phyloP scores from a whole-genome alignment of 176 grass and related monocot genomes.

The Dactylis glomerata region DNA sequence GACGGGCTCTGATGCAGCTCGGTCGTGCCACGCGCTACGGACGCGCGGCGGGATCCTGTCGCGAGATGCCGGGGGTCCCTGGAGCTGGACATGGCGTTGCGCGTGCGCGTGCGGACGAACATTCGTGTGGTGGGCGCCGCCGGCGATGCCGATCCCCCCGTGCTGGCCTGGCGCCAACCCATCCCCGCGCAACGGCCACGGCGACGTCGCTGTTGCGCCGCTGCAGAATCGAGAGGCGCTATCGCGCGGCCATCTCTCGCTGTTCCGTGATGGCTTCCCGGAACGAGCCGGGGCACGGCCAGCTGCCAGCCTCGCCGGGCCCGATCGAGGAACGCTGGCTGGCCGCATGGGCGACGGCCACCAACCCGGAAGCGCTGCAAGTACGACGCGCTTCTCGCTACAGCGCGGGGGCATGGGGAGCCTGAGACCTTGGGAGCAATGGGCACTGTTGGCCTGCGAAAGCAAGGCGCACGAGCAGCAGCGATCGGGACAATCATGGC shows the following conservation, averaged over 20 bases:
- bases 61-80: background rate
- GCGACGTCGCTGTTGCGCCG: constrained; percentile 12
- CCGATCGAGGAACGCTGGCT: constrained; percentile 19
- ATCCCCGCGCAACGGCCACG: background rate
- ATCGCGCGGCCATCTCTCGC: background rate
- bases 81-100: background rate
- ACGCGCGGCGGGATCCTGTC: background rate
- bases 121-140: constrained; percentile 41
- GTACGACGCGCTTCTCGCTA: background rate
- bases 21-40: background rate
- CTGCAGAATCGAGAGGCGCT: background rate
- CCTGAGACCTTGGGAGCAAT: background rate
- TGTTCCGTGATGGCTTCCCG: constrained; percentile 21
- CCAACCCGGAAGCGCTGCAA: background rate
- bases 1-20: background rate
- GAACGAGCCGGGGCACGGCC: background rate
- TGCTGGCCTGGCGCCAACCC: background rate
- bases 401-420: background rate
- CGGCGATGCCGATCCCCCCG: constrained; percentile 23
- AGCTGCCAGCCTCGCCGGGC: background rate
- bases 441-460: background rate
- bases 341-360: constrained; percentile 34
- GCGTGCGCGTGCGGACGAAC: constrained; percentile 42
- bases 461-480: constrained; percentile 24
- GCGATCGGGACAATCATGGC: constrained; percentile 19